Evolutionary conservation across 2,329 filamentous ascomycete species (phyloP).

Genomic region (Ascocoryne sarcoides): DNA sequence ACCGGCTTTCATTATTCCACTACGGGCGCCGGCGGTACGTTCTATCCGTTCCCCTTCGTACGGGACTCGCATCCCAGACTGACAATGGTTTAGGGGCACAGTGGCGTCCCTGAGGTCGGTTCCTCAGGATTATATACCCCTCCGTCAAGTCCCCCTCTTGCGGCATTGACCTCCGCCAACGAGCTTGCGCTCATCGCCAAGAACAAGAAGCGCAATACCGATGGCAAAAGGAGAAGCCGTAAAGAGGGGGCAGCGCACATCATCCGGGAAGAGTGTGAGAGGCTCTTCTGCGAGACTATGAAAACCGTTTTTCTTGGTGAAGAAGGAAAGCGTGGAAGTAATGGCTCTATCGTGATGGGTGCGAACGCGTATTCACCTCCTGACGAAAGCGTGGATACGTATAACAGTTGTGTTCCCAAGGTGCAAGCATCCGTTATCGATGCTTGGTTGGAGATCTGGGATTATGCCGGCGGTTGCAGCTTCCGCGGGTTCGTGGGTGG

Average conservation of each 20-base stretch:
- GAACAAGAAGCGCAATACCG: conserved; percentile 29
- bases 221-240: conserved; percentile 34
- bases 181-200: conserved; percentile 57
- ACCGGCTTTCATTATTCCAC: conserved; percentile 92
- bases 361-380: conserved; percentile 45
- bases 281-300: conserved; percentile 98
- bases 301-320: conserved; percentile 92
- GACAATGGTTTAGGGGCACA: conserved; percentile 52
- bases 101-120: conserved; percentile 90
- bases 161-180: conserved; percentile 60
- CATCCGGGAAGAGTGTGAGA: conserved; percentile 99
- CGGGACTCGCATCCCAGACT: no score
- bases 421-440: conserved; percentile 20
- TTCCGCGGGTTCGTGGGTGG: conserved; percentile 81
- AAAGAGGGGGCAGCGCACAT: conserved; percentile 90
- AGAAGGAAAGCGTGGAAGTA: conserved; percentile 65
- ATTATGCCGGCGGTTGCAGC: conserved; percentile 74
- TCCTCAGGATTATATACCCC: conserved; percentile 77
- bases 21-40: conserved; percentile 72
- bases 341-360: conserved; percentile 84
- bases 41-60: neutral
- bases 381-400: conserved; percentile 21
- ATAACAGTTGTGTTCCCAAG: conserved; percentile 21
- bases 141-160: conserved; percentile 83
- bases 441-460: conserved; percentile 35